Evolutionary conservation across 768 basidiomycete species (phyloP), one percentile per base, ranked within the genome.

Genomic region (Pleurotus djamor): DNA sequence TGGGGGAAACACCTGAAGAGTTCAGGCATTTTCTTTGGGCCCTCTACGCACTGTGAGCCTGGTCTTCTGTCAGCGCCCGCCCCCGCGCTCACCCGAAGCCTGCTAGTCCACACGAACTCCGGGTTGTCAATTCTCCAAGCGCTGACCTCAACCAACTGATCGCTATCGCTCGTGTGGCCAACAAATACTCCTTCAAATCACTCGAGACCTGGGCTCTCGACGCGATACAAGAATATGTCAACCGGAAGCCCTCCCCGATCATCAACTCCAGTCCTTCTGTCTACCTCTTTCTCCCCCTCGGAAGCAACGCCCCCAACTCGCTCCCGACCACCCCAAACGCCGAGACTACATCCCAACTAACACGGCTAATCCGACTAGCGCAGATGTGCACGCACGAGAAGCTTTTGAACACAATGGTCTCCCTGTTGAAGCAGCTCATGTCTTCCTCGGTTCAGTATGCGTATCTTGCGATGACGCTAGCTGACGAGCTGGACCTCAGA

Each of bases 1-100:
- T 71, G 1, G 89, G 89, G 0, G 87, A 91, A 61, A 83, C 81
- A 0, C 77, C 81, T 7, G 71, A 78, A 3, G 87, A 91, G 68
- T 92, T 92, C 67, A 79, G 81, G 51, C 80, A 87, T 67, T 88
- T 92, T 64, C 78, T 92, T 35, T 89, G 86, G 86, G 84, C 84
- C 1, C 70, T 91, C n/a, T 91, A 92, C 65, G 87, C 89, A 5
- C 66, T 88, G 89, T 90, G 65, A 72, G 88, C 28, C 37, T 49
- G 37, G 50, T 52, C 28, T 13, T 59, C 2, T 48, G 37, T 32
- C 43, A 37, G 52, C 49, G 52, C n/a, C 37, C 34, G 13, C 47
- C 52, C 49, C 45, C 52, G 14, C 35, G 8, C 16, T 48, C 32
- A 36, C 28, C 8, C 5, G 47, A 33, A 32, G 16, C 9, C 9